Evolutionary conservation across 345 rosid species (phyloP), one percentile per base, ranked within the genome.

Genomic region (Microthlaspi erraticum): DNA sequence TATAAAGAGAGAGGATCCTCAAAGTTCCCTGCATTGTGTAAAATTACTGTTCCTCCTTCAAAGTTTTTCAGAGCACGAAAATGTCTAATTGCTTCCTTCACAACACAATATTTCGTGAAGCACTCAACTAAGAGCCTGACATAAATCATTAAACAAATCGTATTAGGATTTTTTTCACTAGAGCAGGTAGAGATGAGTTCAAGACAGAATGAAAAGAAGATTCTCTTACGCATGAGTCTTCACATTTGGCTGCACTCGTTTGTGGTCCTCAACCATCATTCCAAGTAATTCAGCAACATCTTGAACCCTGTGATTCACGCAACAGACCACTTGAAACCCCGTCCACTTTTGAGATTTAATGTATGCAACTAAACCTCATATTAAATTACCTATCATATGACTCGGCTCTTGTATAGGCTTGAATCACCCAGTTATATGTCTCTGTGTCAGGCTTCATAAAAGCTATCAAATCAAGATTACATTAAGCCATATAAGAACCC

Each of bases 251-350:
- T 86, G 94, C 79, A 93, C 43, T 48, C 98, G 89, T 64, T 87
- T 91, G 83, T 89, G 91, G 68, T 85, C 91, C 77, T 91, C 98
- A 59, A 93, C 91, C 98, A 93, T 93, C 97, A 93, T 88, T 45
- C 98, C 98, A 72, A 93, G 96, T 75, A 93, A 80, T 81, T 93
- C 97, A 46, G 94, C 92, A 73, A 93, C 98, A 82, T 93, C 97
- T 71, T 90, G 97, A 44, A 87, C 96, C 81, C 98, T 93, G 69
- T 60, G 57, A 65, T 78, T 66, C 79, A 77, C 63, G 55, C 69
- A 23, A 77, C 59, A 63, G 36, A 54, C 72, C 69, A 76, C 18
- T 10, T 60, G 44, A 31, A 33, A 55, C 12, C 33, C 5, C 16
- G 7, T 57, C 32, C 60, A 55, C 3, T 10, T 63, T 3, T 33